Evolutionary conservation across 2,329 filamentous ascomycete species (phyloP), one percentile per base, ranked within the genome.

Genomic region (Ascochyta koolunga): DNA sequence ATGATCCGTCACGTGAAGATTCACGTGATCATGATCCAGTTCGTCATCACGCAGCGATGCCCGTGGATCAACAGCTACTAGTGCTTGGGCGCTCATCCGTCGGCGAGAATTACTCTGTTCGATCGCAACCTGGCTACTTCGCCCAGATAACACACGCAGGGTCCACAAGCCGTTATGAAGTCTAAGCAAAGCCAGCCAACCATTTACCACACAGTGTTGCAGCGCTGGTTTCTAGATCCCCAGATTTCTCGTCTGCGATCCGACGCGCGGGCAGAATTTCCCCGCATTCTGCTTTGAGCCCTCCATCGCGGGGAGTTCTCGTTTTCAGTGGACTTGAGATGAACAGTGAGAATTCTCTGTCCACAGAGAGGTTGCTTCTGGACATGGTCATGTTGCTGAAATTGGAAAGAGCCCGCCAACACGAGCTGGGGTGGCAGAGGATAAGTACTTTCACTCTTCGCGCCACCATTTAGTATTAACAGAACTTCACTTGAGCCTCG

Each of bases 81-180:
- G 48, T 29, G 47, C 19, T 32, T 45, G 9, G 46, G 39, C 25
- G 21, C 2, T 47, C 31, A 41, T 9, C n/a, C 8, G 46, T 61
- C 70, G 70, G 69, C 63, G 66, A 66, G 46, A 71, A 65, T 71
- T 72, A 39, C 70, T 55, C 15, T 42, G 25, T 62, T 58, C 27
- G 55, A 58, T 27, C 35, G 19, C 32, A 29, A 42, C 45, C 43
- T 50, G 63, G 58, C 51, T 24, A 33, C 40, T 37, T 56, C 44
- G 52, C 59, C 35, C 58, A 40, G 41, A 62, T 9, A 16, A 57
- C 40, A 62, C 42, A 40, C 38, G 49, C 43, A 42, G 43, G 53
- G 40, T 56, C 53, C 60, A 62, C 44, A 54, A 51, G 43, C 50
- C 56, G 53, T 40, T 29, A 55, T 51, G 50, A 58, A 58, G 48